Conservation (phyloP, 73 alveolate genomes). For the Paramecium sonneborni region DNA sequence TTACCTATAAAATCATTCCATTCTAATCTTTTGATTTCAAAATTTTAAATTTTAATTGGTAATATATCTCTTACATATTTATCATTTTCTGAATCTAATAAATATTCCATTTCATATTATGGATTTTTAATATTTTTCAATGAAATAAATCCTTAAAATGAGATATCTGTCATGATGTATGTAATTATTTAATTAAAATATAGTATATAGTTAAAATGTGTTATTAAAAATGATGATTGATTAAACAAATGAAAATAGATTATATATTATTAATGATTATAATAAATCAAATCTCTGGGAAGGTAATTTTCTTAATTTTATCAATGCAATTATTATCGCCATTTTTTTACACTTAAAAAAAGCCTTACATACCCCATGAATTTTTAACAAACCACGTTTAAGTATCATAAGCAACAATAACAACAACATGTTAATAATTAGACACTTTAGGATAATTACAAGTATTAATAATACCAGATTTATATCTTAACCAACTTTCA, state of each 20-base stretch:
- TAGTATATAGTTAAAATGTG: neutral
- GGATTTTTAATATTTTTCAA: neutral
- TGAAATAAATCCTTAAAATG: neutral
- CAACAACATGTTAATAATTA: neutral
- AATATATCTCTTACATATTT: constrained; percentile 10
- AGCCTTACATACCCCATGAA: constrained; percentile 56
- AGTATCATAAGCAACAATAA: constrained; percentile 46
- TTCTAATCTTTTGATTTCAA: neutral
- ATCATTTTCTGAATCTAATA: neutral
- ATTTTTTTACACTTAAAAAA: neutral
- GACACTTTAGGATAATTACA: neutral
- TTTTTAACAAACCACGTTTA: constrained; percentile 10
- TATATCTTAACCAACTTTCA: constrained; percentile 49
- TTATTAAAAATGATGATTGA: neutral
- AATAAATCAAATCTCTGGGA: neutral
- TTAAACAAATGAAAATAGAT: too few species aligned
- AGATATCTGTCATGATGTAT: neutral
- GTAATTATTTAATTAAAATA: neutral
- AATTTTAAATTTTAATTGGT: neutral
- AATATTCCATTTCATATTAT: constrained; percentile 10
- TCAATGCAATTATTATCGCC: neutral
- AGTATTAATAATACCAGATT: constrained; percentile 7
- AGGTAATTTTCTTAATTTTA: neutral
- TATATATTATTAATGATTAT: neutral
- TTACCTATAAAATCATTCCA: neutral